These are phyloP conservation scores for Adansonia digitata DNA, from an alignment of 345 rosid species.

Conservation along the genomic window DNA sequence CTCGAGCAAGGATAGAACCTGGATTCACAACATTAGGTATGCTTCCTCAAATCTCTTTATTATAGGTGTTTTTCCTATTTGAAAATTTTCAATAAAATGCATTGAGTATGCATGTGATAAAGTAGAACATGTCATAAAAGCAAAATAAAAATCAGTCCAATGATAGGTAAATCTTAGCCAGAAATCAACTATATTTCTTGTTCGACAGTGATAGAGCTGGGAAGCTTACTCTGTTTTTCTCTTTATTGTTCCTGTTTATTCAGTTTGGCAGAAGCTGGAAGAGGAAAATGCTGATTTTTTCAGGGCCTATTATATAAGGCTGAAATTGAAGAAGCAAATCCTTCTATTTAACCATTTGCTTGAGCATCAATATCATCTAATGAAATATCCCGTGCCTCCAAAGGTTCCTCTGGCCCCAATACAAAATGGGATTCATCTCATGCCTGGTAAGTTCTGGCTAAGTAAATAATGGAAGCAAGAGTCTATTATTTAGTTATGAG, in stretches of 20 bases:
- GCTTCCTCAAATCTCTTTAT: too few species aligned
- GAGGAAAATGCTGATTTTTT: slow-evolving; percentile 94
- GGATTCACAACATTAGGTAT: slow-evolving; percentile 70
- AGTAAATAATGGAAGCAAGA: slow-evolving; percentile 1
- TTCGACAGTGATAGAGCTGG: neutral
- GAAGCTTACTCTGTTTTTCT: neutral
- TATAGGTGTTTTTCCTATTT: neutral
- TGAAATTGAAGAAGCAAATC: slow-evolving; percentile 90
- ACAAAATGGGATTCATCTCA: slow-evolving; percentile 86
- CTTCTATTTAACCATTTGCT: slow-evolving; percentile 82
- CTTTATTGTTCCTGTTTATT: slow-evolving; percentile 16
- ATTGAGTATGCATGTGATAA: neutral
- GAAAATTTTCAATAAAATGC: neutral
- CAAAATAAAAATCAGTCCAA: neutral
- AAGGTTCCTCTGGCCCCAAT: slow-evolving; percentile 82
- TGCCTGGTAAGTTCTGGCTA: slow-evolving; percentile 61
- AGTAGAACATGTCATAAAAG: neutral
- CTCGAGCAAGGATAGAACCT: slow-evolving; percentile 75
- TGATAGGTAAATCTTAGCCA: neutral
- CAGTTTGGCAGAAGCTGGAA: slow-evolving; percentile 99
- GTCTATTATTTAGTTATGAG: neutral
- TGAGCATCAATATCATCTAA: slow-evolving; percentile 84
- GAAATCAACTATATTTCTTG: neutral
- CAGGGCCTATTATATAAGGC: slow-evolving; percentile 86
- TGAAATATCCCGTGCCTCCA: slow-evolving; percentile 70